phyloP scores from a whole-genome alignment of 148 eudicot genomes.

The Vaccinium vitisidaea region DNA sequence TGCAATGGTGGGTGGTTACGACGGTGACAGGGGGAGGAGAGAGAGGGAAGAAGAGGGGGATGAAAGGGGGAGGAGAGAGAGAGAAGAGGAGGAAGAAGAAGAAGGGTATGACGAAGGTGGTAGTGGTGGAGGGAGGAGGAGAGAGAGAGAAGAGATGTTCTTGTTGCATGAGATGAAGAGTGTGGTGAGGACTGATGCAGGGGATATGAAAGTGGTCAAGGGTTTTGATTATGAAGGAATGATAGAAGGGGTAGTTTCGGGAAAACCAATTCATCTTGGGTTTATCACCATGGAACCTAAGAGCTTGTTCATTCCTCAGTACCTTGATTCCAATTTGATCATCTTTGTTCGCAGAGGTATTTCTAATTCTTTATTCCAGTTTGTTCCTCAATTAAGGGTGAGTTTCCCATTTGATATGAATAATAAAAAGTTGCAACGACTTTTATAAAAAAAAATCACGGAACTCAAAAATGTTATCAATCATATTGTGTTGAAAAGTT shows the following conservation, averaged over 20 bases:
- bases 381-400: too few species aligned
- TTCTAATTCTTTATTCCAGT: neutral
- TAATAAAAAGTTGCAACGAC: too few species aligned
- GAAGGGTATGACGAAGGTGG: constrained; percentile 20
- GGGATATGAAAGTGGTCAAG: constrained; percentile 62
- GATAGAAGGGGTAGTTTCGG: constrained; percentile 23
- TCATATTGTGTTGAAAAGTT: too few species aligned
- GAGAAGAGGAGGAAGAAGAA: constrained; percentile 19
- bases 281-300: constrained; percentile 86
- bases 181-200: constrained; percentile 71
- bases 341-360: constrained; percentile 52
- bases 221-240: constrained; percentile 20
- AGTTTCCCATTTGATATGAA: too few species aligned
- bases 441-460: too few species aligned
- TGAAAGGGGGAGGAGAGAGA: constrained; percentile 12
- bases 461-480: too few species aligned
- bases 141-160: constrained; percentile 34
- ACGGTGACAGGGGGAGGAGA: constrained; percentile 17
- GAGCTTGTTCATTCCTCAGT: constrained; percentile 27
- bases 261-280: constrained; percentile 61
- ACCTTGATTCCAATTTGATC: constrained; percentile 23
- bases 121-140: constrained; percentile 13
- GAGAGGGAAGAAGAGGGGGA: constrained; percentile 11
- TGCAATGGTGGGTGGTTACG: constrained; percentile 21
- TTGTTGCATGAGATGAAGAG: constrained; percentile 45